A percentile compares a stretch with the other conserved stretches of the same genome.
Evolutionary conservation across 768 basidiomycete species (phyloP).

Genomic region (Paxillus ammoniavirescens): DNA sequence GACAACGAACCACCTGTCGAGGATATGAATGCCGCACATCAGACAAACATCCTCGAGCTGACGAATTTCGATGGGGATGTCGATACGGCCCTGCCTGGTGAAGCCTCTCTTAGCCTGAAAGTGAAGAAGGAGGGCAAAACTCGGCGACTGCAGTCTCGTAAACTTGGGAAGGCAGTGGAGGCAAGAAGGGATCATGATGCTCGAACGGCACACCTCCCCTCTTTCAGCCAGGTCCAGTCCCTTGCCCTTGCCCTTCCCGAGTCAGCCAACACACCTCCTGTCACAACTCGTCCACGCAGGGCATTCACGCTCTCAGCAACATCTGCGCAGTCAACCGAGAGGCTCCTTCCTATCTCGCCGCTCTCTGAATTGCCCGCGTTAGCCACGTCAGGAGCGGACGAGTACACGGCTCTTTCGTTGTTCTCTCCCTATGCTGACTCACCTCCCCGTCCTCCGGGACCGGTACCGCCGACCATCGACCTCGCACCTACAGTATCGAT

Average conservation of each 20-base stretch:
- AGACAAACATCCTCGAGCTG: slow-evolving; percentile 57
- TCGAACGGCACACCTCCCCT: background rate
- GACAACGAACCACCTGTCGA: slow-evolving; percentile 24
- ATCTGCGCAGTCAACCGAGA: slow-evolving; percentile 20
- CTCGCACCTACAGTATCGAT: slow-evolving; percentile 4
- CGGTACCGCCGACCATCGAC: background rate
- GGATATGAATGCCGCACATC: slow-evolving; percentile 36
- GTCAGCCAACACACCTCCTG: background rate
- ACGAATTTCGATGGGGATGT: slow-evolving; percentile 81
- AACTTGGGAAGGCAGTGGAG: slow-evolving; percentile 10
- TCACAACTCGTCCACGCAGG: background rate
- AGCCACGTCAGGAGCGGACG: slow-evolving; percentile 13
- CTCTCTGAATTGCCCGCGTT: slow-evolving; percentile 16
- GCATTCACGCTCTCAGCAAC: background rate
- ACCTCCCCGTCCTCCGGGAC: background rate
- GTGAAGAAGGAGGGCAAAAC: slow-evolving; percentile 62
- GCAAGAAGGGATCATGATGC: slow-evolving; percentile 12
- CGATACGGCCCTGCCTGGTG: slow-evolving; percentile 55
- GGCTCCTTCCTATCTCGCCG: slow-evolving; percentile 18
- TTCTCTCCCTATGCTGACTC: slow-evolving; percentile 10
- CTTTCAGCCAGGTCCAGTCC: background rate
- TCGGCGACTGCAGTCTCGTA: slow-evolving; percentile 48
- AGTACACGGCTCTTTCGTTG: slow-evolving; percentile 1
- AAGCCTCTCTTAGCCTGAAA: slow-evolving; percentile 47
- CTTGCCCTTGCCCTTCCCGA: background rate